Percentiles rank a stretch among this genome's conserved stretches.
These are phyloP conservation scores for Spirogloea muscicola DNA, from an alignment of 139 green algal genomes.

Conservation along the genomic window DNA sequence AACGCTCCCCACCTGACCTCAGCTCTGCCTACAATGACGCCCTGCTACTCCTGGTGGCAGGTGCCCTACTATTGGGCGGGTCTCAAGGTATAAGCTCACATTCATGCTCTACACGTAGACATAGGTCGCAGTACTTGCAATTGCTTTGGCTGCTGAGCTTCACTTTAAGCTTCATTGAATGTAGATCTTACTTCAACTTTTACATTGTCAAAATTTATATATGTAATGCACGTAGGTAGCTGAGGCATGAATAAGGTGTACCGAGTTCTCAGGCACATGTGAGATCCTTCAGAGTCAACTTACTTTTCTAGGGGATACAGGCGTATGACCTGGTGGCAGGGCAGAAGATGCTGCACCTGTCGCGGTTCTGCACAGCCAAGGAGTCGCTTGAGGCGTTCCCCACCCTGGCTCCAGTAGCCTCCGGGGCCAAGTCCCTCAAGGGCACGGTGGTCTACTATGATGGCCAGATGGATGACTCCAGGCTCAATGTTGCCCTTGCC, in stretches of 20 bases:
- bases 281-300: not conserved
- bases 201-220: too few species aligned
- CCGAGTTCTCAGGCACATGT: too few species aligned
- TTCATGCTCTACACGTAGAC: not conserved
- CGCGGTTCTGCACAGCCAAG: conserved; percentile 62
- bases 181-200: too few species aligned
- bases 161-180: too few species aligned
- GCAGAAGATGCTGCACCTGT: conserved; percentile 66
- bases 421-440: conserved; percentile 57
- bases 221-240: too few species aligned
- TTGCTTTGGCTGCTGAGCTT: too few species aligned
- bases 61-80: conserved; percentile 92
- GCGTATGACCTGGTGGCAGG: conserved; percentile 91
- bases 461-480: conserved; percentile 73
- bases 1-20: conserved; percentile 38
- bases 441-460: conserved; percentile 86
- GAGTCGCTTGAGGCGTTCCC: conserved; percentile 42
- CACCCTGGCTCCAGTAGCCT: conserved; percentile 15
- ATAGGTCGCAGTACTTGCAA: not conserved
- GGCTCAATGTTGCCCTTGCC: conserved; percentile 71
- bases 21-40: conserved; percentile 49
- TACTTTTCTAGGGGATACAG: not conserved
- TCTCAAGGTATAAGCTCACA: conserved; percentile 54
- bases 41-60: conserved; percentile 98
- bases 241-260: too few species aligned